These are phyloP conservation scores for Fomitopsis pulvina DNA, from an alignment of 768 basidiomycete genomes.

Conservation along the genomic window DNA sequence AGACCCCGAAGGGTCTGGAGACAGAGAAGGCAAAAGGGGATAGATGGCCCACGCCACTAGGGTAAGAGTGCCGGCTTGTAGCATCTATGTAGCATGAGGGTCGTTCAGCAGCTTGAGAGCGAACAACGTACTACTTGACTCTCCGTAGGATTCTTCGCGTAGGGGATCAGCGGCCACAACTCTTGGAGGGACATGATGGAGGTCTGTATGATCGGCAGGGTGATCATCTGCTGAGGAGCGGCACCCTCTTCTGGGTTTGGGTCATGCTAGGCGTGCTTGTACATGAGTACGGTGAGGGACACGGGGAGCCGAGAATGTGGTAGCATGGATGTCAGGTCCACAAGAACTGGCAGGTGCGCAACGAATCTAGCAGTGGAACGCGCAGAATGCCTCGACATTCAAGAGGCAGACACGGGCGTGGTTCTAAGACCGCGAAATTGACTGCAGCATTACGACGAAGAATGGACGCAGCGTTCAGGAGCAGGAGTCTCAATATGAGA, in stretches of 20 bases:
- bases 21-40: conserved; percentile 7
- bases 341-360: no score
- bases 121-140: not conserved
- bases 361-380: no score
- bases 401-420: not conserved
- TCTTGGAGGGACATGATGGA: conserved; percentile 21
- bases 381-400: no score
- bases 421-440: not conserved
- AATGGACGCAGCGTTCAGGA: no score
- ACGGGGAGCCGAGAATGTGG: not conserved
- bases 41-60: conserved; percentile 12
- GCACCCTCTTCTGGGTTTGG: conserved; percentile 9
- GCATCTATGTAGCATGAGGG: not conserved
- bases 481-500: no score
- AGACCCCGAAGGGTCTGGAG: not conserved
- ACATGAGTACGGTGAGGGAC: not conserved
- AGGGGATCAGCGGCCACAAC: conserved; percentile 18
- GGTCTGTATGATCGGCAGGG: conserved; percentile 20
- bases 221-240: conserved; percentile 18
- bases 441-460: no score
- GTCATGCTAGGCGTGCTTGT: conserved; percentile 9
- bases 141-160: not conserved
- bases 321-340: no score
- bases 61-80: conserved; percentile 2
- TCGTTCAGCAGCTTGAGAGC: not conserved